A percentile compares a stretch with the other conserved stretches of the same genome.
Evolutionary conservation across 768 basidiomycete genomes (phyloP).

Genomic region (Tulasnella sp.): DNA sequence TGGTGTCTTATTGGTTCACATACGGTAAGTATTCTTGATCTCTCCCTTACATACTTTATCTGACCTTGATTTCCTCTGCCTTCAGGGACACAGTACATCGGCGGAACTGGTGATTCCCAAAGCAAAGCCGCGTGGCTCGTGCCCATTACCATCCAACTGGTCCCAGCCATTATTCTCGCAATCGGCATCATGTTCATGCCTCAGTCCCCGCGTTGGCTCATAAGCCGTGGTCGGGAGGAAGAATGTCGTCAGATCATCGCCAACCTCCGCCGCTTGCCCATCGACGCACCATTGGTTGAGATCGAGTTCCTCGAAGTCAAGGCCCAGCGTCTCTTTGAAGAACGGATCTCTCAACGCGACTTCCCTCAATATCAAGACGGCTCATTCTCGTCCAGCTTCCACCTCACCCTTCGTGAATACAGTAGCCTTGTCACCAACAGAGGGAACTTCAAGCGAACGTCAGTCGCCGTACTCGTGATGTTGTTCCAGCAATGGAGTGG

Average conservation of each 20-base stretch:
- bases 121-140: conserved; percentile 67
- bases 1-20: conserved; percentile 27
- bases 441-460: conserved; percentile 50
- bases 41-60: no score
- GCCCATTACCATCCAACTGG: conserved; percentile 64
- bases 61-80: not conserved
- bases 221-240: conserved; percentile 65
- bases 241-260: conserved; percentile 62
- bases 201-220: conserved; percentile 75
- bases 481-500: conserved; percentile 73
- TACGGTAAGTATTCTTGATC: conserved; percentile 41
- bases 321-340: conserved; percentile 28
- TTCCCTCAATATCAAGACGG: conserved; percentile 63
- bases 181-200: conserved; percentile 70
- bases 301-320: conserved; percentile 66
- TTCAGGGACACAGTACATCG: conserved; percentile 34
- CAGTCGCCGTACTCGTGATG: conserved; percentile 59
- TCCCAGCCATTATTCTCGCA: conserved; percentile 64
- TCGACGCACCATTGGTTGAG: conserved; percentile 56
- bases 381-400: conserved; percentile 47
- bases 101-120: conserved; percentile 44
- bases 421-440: conserved; percentile 49
- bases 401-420: conserved; percentile 54
- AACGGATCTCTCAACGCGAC: conserved; percentile 49
- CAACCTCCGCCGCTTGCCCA: conserved; percentile 44